Conservation (phyloP, 208 protist genomes). For the Crithidia brevicula region DNA sequence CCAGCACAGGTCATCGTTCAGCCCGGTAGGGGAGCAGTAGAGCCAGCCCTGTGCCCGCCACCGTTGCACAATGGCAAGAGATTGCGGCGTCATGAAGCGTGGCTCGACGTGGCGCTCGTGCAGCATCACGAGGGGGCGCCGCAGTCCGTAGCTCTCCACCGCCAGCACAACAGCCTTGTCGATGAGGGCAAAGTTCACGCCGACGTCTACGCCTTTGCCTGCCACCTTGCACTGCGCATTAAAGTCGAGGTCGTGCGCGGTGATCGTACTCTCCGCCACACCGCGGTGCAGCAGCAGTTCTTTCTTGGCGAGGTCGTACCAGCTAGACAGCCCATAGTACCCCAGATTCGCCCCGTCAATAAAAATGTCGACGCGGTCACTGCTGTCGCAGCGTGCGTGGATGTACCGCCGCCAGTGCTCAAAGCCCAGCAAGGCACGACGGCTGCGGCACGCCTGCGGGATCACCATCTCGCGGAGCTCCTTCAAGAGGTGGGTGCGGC, state of each 20-base stretch:
- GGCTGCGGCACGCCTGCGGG: slow-evolving; percentile 31
- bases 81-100: slow-evolving; percentile 38
- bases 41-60: slow-evolving; percentile 53
- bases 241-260: slow-evolving; percentile 34
- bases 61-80: slow-evolving; percentile 35
- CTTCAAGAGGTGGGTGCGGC: slow-evolving; percentile 42
- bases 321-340: slow-evolving; percentile 86
- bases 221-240: slow-evolving; percentile 29
- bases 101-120: slow-evolving; percentile 75
- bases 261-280: slow-evolving; percentile 32
- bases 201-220: slow-evolving; percentile 54
- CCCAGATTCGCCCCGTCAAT: slow-evolving; percentile 89
- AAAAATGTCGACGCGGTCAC: slow-evolving; percentile 48
- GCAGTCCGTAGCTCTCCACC: slow-evolving; percentile 38
- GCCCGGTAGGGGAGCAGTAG: slow-evolving; percentile 56
- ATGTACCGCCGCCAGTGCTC: slow-evolving; percentile 62
- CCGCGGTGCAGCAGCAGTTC: slow-evolving; percentile 37
- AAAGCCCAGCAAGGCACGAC: slow-evolving; percentile 49
- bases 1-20: slow-evolving; percentile 88
- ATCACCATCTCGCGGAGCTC: slow-evolving; percentile 51
- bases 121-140: slow-evolving; percentile 68
- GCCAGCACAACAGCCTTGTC: slow-evolving; percentile 54
- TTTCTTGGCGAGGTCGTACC: slow-evolving; percentile 73
- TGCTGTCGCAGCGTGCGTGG: slow-evolving; percentile 19
- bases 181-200: slow-evolving; percentile 69